Conservation (phyloP, 805 yeast species). For the Hanseniaspora osmophila region DNA sequence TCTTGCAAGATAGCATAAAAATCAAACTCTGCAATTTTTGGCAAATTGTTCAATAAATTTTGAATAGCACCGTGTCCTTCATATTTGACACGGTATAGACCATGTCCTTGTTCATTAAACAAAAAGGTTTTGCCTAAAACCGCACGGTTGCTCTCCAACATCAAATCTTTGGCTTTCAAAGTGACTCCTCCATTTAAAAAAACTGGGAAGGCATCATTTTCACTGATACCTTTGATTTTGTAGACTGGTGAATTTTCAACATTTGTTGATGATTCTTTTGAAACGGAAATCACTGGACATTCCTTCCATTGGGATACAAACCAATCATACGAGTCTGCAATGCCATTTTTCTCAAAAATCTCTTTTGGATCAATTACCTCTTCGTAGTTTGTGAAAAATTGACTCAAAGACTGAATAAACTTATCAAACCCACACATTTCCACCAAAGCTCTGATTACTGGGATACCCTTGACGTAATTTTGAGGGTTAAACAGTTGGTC, state of each 20-base stretch:
- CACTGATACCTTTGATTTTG: background rate
- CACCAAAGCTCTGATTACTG: slow-evolving; percentile 17
- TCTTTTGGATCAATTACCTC: slow-evolving; percentile 19
- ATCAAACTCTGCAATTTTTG: slow-evolving; percentile 15
- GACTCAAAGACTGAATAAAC: slow-evolving; percentile 11
- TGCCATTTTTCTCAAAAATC: slow-evolving; percentile 15
- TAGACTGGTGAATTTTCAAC: background rate
- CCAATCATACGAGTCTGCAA: background rate
- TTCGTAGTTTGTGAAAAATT: slow-evolving; percentile 11
- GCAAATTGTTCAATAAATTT: background rate
- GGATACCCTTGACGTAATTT: slow-evolving; percentile 21
- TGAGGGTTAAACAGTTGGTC: slow-evolving; percentile 20
- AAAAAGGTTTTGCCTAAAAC: slow-evolving; percentile 12
- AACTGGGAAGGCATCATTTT: slow-evolving; percentile 27
- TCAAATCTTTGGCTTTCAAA: slow-evolving; percentile 2
- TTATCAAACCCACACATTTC: slow-evolving; percentile 13
- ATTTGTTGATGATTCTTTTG: background rate
- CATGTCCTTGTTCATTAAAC: slow-evolving; percentile 19
- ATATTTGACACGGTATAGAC: slow-evolving; percentile 38
- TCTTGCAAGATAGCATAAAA: slow-evolving; percentile 24
- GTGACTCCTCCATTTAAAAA: slow-evolving; percentile 5
- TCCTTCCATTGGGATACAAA: background rate
- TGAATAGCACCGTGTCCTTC: slow-evolving; percentile 17
- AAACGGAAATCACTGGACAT: background rate
- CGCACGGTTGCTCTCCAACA: slow-evolving; percentile 8